phyloP scores from a whole-genome alignment of 192 early-diverging fungal genomes.

The Nowakowskiella sp. region DNA sequence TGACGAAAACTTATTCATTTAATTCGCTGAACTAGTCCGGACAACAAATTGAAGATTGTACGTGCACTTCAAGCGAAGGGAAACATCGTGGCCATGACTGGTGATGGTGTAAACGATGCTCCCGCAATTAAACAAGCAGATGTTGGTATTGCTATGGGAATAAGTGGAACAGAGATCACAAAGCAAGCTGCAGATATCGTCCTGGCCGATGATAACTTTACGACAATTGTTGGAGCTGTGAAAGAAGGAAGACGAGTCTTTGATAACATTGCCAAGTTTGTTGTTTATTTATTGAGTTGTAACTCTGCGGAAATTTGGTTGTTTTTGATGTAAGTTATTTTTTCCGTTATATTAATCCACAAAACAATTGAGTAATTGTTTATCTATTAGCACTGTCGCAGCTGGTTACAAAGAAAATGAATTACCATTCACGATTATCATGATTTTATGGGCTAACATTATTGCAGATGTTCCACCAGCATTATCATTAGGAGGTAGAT shows the following conservation, averaged over 20 bases:
- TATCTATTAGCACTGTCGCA: no score
- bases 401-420: no score
- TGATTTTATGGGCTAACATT: conserved; percentile 96
- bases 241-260: conserved; percentile 91
- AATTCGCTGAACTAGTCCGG: conserved; percentile 45
- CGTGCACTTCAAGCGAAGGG: conserved; percentile 74
- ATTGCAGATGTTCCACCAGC: conserved; percentile 96
- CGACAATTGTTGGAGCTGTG: conserved; percentile 90
- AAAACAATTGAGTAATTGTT: no score
- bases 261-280: conserved; percentile 97
- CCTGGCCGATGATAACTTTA: conserved; percentile 89
- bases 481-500: conserved; percentile 68
- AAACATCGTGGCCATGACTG: conserved; percentile 80
- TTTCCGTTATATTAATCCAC: not conserved
- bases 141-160: conserved; percentile 96
- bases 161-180: conserved; percentile 92
- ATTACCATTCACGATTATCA: conserved; percentile 82
- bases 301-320: conserved; percentile 93
- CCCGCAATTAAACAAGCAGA: conserved; percentile 94
- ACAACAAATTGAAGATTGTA: conserved; percentile 96
- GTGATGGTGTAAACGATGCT: conserved; percentile 92
- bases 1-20: conserved; percentile 7
- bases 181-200: conserved; percentile 98
- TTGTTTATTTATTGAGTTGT: conserved; percentile 88
- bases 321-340: conserved; percentile 59